Evolutionary conservation across 78 protist genomes (phyloP), one percentile per base, ranked within the genome.

Genomic region (Dictyostelium citrinum): DNA sequence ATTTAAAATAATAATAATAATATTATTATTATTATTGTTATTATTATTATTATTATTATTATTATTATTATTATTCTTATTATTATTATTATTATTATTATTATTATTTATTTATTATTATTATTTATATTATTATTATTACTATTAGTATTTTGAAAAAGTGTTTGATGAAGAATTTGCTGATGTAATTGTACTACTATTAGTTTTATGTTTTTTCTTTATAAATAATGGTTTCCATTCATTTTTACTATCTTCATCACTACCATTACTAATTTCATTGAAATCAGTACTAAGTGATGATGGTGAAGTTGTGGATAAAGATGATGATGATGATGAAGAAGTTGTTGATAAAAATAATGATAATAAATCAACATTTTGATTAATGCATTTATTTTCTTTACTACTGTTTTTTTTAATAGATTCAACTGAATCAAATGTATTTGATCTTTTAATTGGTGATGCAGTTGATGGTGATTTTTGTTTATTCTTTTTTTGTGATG

Each of bases 281-380:
- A 64, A 24, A 4, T 71, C 79, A 17, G 33, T 71, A 29, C 37
- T 37, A 5, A 55, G 24, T 55, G 64, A 55, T 55, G 64, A 55
- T 20, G 64, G 20, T 72, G 49, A 35, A 76, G 14, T 24, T 24
- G 61, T 11, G 20, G 60, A n/a, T 20, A 20, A 55, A 2, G 64
- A 55, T 20, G 64, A 55, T 16, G 22, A 5, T 72, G 80, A 45
- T 41, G 75, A 16, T 27, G 68, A 27, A 0, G 83, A 17, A 16
- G 74, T 39, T 17, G 84, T 39, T 31, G 68, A 49, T 22, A 80
- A 55, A 80, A 80, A 80, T 61, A 80, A 55, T 80, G 84, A 35
- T 20, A 80, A 20, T 33, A 80, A 55, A 80, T 80, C 58, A 24
- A n/a, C 31, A 80, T 43, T 75, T 16, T 35, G 17, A 75, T 41